These are phyloP conservation scores for Ogataea chonburiensis DNA, from an alignment of 805 yeast species.

Conservation along the genomic window DNA sequence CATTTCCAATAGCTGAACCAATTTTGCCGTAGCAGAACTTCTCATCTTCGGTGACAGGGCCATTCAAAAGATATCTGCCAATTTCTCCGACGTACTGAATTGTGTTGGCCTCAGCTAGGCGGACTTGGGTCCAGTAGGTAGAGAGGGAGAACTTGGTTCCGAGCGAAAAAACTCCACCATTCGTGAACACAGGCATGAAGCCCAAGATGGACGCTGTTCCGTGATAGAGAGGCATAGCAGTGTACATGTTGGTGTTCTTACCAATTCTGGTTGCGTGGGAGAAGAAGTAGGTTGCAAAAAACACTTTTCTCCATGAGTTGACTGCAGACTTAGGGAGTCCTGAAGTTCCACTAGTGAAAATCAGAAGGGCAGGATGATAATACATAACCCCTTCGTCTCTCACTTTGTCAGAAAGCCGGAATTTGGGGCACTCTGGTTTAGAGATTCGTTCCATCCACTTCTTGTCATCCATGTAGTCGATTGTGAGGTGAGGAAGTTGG, in stretches of 20 bases:
- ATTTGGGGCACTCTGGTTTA: conserved; percentile 39
- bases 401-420: conserved; percentile 53
- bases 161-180: conserved; percentile 75
- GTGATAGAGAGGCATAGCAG: conserved; percentile 95
- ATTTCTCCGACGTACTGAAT: conserved; percentile 95
- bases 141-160: conserved; percentile 81
- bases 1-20: conserved; percentile 83
- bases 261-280: conserved; percentile 64
- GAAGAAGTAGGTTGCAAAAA: conserved; percentile 67
- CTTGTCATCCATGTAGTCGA: conserved; percentile 23
- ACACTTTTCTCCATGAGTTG: conserved; percentile 85
- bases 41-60: conserved; percentile 41
- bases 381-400: conserved; percentile 61
- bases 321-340: conserved; percentile 94
- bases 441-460: conserved; percentile 13
- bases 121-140: conserved; percentile 88
- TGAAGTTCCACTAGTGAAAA: conserved; percentile 92
- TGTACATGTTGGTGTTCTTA: conserved; percentile 60
- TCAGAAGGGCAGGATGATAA: conserved; percentile 64
- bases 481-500: conserved; percentile 32
- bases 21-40: conserved; percentile 36
- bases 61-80: conserved; percentile 73
- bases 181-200: conserved; percentile 54
- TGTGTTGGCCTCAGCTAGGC: conserved; percentile 66
- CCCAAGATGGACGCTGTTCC: conserved; percentile 92